phyloP scores from a whole-genome alignment of 805 yeast genomes.

The Tetrapisispora fleetii region DNA sequence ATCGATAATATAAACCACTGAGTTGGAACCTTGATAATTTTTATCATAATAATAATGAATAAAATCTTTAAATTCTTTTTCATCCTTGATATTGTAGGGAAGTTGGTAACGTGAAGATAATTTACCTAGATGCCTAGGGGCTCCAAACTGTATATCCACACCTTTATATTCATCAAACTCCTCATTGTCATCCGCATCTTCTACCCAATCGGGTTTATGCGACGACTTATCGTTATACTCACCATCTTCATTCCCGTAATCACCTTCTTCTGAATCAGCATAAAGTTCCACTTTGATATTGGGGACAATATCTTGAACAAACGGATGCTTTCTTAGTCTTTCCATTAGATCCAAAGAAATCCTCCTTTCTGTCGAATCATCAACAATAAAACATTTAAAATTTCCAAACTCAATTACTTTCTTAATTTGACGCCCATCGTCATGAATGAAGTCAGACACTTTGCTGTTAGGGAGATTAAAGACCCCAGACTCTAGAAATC shows the following conservation, averaged over 20 bases:
- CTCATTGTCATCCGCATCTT: constrained; percentile 32
- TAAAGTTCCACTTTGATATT: constrained; percentile 50
- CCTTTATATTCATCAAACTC: constrained; percentile 29
- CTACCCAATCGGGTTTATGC: background rate
- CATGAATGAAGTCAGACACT: constrained; percentile 32
- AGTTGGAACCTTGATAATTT: constrained; percentile 42
- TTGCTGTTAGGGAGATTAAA: background rate
- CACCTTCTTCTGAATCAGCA: background rate
- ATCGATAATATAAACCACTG: constrained; percentile 68
- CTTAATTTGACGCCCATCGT: constrained; percentile 33
- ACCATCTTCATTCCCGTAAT: background rate
- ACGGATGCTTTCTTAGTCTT: constrained; percentile 45
- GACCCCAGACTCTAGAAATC: background rate
- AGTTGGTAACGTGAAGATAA: constrained; percentile 40
- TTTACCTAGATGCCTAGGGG: constrained; percentile 60
- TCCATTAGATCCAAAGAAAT: constrained; percentile 24
- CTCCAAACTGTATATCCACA: constrained; percentile 28
- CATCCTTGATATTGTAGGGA: constrained; percentile 17
- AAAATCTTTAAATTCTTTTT: constrained; percentile 14
- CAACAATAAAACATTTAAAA: constrained; percentile 48
- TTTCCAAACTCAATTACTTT: constrained; percentile 56
- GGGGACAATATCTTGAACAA: constrained; percentile 59
- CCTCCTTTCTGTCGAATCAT: constrained; percentile 16
- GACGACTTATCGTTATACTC: background rate
- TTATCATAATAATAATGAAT: constrained; percentile 40